These are phyloP conservation scores for Calonectria hongkongensis DNA, from an alignment of 2,329 filamentous ascomycete genomes.

Conservation along the genomic window DNA sequence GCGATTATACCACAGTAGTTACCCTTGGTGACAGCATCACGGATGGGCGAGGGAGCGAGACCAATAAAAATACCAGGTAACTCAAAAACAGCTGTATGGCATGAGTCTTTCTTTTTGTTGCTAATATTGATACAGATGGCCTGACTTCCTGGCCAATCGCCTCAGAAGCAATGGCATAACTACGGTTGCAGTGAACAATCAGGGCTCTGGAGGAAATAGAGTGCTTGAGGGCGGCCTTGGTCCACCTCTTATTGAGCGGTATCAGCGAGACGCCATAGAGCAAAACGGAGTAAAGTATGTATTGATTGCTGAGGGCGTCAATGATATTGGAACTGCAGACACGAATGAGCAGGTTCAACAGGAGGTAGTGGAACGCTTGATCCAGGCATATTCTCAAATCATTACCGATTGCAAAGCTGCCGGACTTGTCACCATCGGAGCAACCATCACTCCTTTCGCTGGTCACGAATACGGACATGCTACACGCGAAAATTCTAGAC, in stretches of 20 bases:
- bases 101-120: neutral
- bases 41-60: conserved; percentile 11
- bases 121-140: neutral
- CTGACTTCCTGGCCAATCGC: neutral
- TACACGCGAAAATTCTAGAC: neutral
- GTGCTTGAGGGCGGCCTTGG: conserved; percentile 6
- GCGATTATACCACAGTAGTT: neutral
- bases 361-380: neutral
- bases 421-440: conserved; percentile 4
- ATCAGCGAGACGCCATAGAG: neutral
- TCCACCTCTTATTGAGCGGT: neutral
- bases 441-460: conserved; percentile 8
- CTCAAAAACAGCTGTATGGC: neutral
- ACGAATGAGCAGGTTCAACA: neutral
- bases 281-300: conserved; percentile 7
- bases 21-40: conserved; percentile 9
- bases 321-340: conserved; percentile 2
- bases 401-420: neutral
- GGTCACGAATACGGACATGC: neutral
- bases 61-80: conserved; percentile 5
- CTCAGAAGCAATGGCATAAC: neutral
- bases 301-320: conserved; percentile 10
- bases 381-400: neutral
- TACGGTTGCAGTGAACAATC: conserved; percentile 6
- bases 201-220: conserved; percentile 1